Evolutionary conservation across 257 asterid genomes (phyloP).

Genomic region (Lavandula angustifolia): DNA sequence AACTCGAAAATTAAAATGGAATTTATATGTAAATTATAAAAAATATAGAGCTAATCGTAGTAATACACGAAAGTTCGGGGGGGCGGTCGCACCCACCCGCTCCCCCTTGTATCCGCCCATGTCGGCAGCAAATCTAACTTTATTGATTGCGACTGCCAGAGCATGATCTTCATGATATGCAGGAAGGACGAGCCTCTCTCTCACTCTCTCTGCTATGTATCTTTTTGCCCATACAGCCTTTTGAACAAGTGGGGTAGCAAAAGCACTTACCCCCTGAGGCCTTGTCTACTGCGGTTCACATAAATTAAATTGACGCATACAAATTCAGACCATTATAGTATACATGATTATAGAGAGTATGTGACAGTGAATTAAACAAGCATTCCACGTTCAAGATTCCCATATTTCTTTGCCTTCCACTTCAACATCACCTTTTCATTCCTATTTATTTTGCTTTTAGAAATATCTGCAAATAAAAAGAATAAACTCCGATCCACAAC

Average conservation of each 20-base stretch:
- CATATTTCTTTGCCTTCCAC: constrained; percentile 45
- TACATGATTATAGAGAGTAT: neutral
- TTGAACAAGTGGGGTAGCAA: constrained; percentile 46
- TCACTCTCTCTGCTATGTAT: too few relatives aligned
- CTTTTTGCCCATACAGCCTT: constrained; percentile 31
- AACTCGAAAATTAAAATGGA: too few relatives aligned
- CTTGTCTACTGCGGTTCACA: too few relatives aligned
- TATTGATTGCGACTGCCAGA: constrained; percentile 31
- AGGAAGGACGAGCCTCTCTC: neutral
- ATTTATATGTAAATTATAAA: too few relatives aligned
- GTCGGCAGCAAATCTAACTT: constrained; percentile 36
- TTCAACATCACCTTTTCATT: constrained; percentile 53
- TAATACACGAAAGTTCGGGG: too few relatives aligned
- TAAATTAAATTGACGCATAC: constrained; percentile 28
- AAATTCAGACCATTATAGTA: constrained; percentile 27
- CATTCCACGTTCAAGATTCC: constrained; percentile 51
- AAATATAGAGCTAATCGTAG: too few relatives aligned
- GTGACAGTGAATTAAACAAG: constrained; percentile 29
- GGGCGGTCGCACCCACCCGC: too few relatives aligned
- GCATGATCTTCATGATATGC: constrained; percentile 30
- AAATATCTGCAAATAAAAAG: constrained; percentile 4
- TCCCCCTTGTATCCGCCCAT: too few relatives aligned
- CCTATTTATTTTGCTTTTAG: neutral
- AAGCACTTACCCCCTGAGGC: constrained; percentile 43
- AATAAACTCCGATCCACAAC: too few relatives aligned